These are phyloP conservation scores for Collybia sordida DNA, from an alignment of 768 basidiomycete genomes.

Conservation along the genomic window DNA sequence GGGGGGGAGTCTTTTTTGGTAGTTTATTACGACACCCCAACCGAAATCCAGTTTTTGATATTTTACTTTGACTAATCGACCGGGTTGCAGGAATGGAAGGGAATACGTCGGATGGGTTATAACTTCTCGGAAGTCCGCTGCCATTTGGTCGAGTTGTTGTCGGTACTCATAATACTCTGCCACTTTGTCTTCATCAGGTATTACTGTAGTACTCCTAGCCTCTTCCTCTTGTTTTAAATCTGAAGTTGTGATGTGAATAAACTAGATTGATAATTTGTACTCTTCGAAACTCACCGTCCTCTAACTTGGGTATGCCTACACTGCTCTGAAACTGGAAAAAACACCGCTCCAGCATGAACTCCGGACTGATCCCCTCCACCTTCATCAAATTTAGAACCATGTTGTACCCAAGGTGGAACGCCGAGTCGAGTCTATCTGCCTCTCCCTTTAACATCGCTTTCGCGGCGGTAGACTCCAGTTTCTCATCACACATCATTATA, in stretches of 20 bases:
- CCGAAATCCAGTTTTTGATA: slow-evolving; percentile 89
- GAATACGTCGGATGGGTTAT: slow-evolving; percentile 94
- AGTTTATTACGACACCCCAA: slow-evolving; percentile 95
- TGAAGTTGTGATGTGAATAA: slow-evolving; percentile 22
- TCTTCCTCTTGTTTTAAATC: slow-evolving; percentile 79
- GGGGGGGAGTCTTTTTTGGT: slow-evolving; percentile 80
- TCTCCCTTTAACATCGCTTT: slow-evolving; percentile 98
- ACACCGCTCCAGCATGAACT: slow-evolving; percentile 96
- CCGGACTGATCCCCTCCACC: slow-evolving; percentile 97
- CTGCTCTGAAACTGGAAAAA: slow-evolving; percentile 99
- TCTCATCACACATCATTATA: slow-evolving; percentile 99
- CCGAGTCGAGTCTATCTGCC: slow-evolving; percentile 95
- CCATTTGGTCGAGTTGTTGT: slow-evolving; percentile 91
- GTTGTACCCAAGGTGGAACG: slow-evolving; percentile 98
- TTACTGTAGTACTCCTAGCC: slow-evolving; percentile 56
- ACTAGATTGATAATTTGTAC: no score
- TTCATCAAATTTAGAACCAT: slow-evolving; percentile 99
- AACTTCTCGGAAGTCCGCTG: slow-evolving; percentile 85
- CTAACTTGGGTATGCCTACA: slow-evolving; percentile 81
- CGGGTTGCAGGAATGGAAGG: slow-evolving; percentile 91
- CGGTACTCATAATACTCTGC: slow-evolving; percentile 90
- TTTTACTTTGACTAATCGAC: slow-evolving; percentile 89
- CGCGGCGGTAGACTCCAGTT: slow-evolving; percentile 87
- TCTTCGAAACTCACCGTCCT: slow-evolving; percentile 60
- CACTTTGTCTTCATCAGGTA: slow-evolving; percentile 82